Evolutionary conservation across 768 basidiomycete genomes (phyloP), one percentile per base, ranked within the genome.

Genomic region (Rhodotorula babjevae): DNA sequence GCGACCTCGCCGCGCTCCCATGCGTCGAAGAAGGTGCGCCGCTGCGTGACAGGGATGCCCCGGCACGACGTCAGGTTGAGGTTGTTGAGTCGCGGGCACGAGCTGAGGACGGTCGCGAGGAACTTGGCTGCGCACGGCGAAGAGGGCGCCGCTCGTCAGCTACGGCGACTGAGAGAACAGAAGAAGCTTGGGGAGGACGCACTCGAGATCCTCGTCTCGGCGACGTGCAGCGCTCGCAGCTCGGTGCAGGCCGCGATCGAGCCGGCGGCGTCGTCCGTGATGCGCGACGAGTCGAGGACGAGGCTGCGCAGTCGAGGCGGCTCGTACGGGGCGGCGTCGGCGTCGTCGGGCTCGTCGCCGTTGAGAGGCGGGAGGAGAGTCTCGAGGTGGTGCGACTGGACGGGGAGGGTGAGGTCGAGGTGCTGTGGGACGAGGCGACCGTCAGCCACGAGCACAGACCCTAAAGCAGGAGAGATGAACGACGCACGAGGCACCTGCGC

Each of bases 61-160:
- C 78, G 63, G 46, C 78, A 78, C 6, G 72, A 73, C 1, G 71
- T 78, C 16, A 78, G 65, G 59, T 78, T 76, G 57, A 78, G 69
- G 21, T 57, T 33, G 14, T 60, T 31, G 18, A 78, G 64, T 27
- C 69, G 46, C 15, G 75, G 72, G 60, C 78, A 78, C 12, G 67
- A n/a, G 23, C 44, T 23, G 60, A 78, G 71, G 36, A 78, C 58
- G 11, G 49, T 62, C 3, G 57, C 31, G 57, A 78, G 71, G 50
- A 75, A 75, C 29, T 64, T 56, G 23, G 75, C 76, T 74, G 16
- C 44, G 29, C 47, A 16, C 33, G n/a, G 2, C 2, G 11, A 3
- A 2, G 31, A 11, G 10, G 14, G n/a, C n/a, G 25, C 25, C 23
- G 50, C 50, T 11, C 25, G 50, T 52, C 50, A 52, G 50, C 4